A percentile compares a stretch with the other conserved stretches of the same genome.
Evolutionary conservation across 2,329 filamentous ascomycete genomes (phyloP).

Genomic region (Aspergillus viridinutans): DNA sequence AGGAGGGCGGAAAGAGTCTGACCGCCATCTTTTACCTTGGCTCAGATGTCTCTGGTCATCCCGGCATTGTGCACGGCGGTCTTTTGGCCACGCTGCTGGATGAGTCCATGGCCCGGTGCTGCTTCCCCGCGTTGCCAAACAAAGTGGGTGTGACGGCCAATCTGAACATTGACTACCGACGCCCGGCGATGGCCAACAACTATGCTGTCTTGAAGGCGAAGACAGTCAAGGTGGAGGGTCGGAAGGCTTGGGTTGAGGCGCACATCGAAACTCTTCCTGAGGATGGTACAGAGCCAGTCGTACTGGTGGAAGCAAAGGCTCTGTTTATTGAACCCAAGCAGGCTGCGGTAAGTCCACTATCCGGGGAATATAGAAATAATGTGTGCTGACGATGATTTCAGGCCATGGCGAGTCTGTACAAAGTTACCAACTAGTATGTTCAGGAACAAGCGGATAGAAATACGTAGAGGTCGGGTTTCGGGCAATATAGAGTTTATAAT

Average conservation of each 20-base stretch:
- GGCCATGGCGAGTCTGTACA: conserved; percentile 23
- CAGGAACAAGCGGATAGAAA: background rate
- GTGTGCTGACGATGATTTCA: conserved; percentile 5
- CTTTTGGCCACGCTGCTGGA: conserved; percentile 89
- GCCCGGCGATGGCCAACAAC: conserved; percentile 68
- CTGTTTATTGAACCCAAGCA: conserved; percentile 86
- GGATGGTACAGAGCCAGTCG: conserved; percentile 57
- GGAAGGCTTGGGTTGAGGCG: conserved; percentile 92
- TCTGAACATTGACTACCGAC: conserved; percentile 75
- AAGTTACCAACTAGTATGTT: conserved; percentile 11
- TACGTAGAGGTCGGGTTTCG: background rate
- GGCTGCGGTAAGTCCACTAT: conserved; percentile 59
- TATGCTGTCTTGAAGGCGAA: conserved; percentile 75
- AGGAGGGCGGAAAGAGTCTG: conserved; percentile 64
- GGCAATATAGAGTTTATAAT: background rate
- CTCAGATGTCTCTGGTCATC: conserved; percentile 77
- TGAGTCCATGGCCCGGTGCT: conserved; percentile 82
- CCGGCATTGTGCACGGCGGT: conserved; percentile 85
- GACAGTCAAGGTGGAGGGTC: conserved; percentile 80
- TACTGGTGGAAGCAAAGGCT: conserved; percentile 77
- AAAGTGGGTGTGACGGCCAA: conserved; percentile 79
- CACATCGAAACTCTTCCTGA: conserved; percentile 72
- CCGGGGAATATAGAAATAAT: background rate
- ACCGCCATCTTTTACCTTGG: conserved; percentile 76
- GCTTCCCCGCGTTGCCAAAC: conserved; percentile 82